Conservation (phyloP, 768 basidiomycete species). For the Plicaturopsis crispa region DNA sequence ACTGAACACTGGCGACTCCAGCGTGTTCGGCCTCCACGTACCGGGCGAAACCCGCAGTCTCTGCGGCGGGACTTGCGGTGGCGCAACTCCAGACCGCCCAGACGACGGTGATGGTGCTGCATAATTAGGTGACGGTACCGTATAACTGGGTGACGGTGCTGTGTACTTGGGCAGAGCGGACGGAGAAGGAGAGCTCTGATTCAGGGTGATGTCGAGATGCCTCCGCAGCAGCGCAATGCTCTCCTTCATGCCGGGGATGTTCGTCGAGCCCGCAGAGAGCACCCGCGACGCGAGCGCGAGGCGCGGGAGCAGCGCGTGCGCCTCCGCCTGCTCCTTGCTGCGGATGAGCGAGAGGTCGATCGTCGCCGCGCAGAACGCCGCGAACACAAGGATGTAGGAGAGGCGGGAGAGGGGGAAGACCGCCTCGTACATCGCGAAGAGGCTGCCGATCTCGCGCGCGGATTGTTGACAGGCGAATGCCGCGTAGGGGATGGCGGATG, state of each 20-base stretch:
- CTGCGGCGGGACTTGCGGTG: too few relatives aligned
- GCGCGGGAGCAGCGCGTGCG: conserved; percentile 1
- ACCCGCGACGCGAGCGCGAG: conserved; percentile 7
- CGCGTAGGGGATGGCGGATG: conserved; percentile 2
- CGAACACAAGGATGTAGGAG: conserved; percentile 7
- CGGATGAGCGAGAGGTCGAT: conserved; percentile 5
- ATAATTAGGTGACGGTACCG: too few relatives aligned
- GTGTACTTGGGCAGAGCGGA: too few relatives aligned
- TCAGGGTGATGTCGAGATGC: background rate
- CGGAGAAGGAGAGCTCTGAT: too few relatives aligned
- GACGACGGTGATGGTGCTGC: too few relatives aligned
- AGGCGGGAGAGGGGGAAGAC: conserved; percentile 5
- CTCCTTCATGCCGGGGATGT: conserved; percentile 5
- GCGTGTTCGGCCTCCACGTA: too few relatives aligned
- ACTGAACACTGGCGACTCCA: too few relatives aligned
- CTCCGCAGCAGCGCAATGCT: background rate
- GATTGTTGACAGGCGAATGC: conserved; percentile 3
- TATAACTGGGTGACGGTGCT: too few relatives aligned
- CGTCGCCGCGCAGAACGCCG: conserved; percentile 7
- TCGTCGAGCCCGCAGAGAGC: conserved; percentile 2
- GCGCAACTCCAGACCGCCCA: too few relatives aligned
- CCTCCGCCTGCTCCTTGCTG: conserved; percentile 2
- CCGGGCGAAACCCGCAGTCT: too few relatives aligned
- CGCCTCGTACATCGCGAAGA: conserved; percentile 5
- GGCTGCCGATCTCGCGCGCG: conserved; percentile 4